Evolutionary conservation across 345 rosid genomes (phyloP).

Genomic region (Corchorus olitorius): DNA sequence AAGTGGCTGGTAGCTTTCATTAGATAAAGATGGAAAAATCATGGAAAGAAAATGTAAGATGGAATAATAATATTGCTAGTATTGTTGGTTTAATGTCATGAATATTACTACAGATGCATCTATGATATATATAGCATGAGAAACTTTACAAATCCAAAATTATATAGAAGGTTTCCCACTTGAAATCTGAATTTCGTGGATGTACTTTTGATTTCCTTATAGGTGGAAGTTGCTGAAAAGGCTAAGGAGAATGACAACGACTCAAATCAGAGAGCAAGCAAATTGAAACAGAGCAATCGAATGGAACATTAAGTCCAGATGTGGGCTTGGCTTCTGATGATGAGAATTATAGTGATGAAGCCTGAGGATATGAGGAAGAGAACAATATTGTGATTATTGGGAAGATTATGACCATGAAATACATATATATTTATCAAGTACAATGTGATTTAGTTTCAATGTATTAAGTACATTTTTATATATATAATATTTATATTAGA

Average conservation of each 20-base stretch:
- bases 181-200: background rate
- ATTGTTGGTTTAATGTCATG: background rate
- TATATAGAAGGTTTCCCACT: background rate
- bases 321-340: background rate
- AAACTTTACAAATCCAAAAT: background rate
- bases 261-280: background rate
- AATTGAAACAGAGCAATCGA: background rate
- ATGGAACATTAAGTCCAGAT: background rate
- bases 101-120: background rate
- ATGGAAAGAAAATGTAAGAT: background rate
- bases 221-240: background rate
- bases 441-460: too few relatives aligned
- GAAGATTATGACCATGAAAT: too few relatives aligned
- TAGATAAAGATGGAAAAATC: background rate
- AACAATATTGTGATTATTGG: too few relatives aligned
- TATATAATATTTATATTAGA: too few relatives aligned
- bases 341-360: constrained; percentile 8
- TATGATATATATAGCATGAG: background rate
- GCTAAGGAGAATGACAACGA: background rate
- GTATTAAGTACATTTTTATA: too few relatives aligned
- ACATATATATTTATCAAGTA: too few relatives aligned
- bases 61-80: background rate
- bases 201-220: background rate
- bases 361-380: background rate
- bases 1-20: background rate